These are phyloP conservation scores for Polyporus arcularius DNA, from an alignment of 768 basidiomycete species.

Conservation along the genomic window DNA sequence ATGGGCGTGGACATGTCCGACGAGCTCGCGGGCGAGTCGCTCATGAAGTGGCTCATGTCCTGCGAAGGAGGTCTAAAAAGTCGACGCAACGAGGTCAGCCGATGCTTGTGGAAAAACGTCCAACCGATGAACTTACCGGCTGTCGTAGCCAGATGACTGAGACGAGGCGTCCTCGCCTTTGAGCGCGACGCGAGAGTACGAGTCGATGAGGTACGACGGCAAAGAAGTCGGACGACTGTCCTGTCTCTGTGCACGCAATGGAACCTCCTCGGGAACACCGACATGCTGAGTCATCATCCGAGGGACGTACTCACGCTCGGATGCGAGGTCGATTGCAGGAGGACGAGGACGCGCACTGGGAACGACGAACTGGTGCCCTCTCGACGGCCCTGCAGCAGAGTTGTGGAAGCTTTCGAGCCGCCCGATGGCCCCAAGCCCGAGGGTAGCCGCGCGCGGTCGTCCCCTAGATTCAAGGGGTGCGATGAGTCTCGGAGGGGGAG, in stretches of 20 bases:
- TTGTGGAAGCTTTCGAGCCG: too few relatives aligned
- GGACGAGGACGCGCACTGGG: constrained; percentile 13
- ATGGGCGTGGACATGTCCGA: constrained; percentile 19
- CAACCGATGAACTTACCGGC: background rate
- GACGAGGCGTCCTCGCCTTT: background rate
- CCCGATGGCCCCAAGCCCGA: too few relatives aligned
- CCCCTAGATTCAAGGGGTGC: too few relatives aligned
- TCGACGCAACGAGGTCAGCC: too few relatives aligned
- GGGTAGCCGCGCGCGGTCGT: too few relatives aligned
- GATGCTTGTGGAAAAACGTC: background rate
- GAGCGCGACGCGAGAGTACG: constrained; percentile 14
- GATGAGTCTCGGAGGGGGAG: background rate
- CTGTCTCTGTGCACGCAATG: background rate
- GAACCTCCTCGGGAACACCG: background rate
- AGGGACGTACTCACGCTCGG: constrained; percentile 3
- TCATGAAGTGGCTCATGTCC: constrained; percentile 1
- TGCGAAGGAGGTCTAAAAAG: background rate
- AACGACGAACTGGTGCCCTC: background rate
- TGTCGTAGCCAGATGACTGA: too few relatives aligned
- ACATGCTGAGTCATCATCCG: constrained; percentile 1
- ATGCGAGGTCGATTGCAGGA: constrained; percentile 17
- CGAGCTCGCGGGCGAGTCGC: constrained; percentile 13
- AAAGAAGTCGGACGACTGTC: constrained; percentile 11
- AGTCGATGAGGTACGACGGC: constrained; percentile 20
- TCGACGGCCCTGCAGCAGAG: background rate